Evolutionary conservation across 2,329 filamentous ascomycete genomes (phyloP).

Genomic region (Clarireedia homoeocarpa): DNA sequence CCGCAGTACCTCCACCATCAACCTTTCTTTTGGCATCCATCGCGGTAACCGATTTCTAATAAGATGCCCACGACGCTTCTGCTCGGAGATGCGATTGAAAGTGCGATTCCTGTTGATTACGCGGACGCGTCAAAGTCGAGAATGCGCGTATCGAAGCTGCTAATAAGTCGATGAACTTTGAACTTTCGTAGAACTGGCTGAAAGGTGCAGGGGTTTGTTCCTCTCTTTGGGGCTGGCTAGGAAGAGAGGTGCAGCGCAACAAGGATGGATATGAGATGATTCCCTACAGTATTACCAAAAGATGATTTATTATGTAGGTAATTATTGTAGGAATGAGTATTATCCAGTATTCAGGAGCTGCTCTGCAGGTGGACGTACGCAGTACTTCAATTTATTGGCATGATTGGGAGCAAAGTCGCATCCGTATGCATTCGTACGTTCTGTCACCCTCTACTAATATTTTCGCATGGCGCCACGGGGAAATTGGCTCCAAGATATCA

Average conservation of each 20-base stretch:
- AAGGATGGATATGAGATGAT: constrained; percentile 5
- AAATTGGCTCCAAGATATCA: background rate
- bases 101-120: constrained; percentile 4
- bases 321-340: background rate
- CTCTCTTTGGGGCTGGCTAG: constrained; percentile 1
- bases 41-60: constrained; percentile 5
- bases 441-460: background rate
- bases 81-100: constrained; percentile 4
- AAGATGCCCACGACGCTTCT: background rate
- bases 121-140: constrained; percentile 6
- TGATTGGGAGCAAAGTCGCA: background rate
- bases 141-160: constrained; percentile 9
- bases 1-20: constrained; percentile 31
- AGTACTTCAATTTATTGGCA: background rate
- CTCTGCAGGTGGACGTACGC: too few relatives aligned
- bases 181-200: constrained; percentile 5
- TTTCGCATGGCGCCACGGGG: background rate
- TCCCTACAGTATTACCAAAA: background rate
- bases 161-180: background rate
- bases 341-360: background rate
- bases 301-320: background rate
- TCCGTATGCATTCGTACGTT: background rate
- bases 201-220: constrained; percentile 9
- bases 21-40: constrained; percentile 48
- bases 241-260: background rate